These are phyloP conservation scores for Strobilomyces echinocephalus DNA, from an alignment of 768 basidiomycete species.

Conservation along the genomic window DNA sequence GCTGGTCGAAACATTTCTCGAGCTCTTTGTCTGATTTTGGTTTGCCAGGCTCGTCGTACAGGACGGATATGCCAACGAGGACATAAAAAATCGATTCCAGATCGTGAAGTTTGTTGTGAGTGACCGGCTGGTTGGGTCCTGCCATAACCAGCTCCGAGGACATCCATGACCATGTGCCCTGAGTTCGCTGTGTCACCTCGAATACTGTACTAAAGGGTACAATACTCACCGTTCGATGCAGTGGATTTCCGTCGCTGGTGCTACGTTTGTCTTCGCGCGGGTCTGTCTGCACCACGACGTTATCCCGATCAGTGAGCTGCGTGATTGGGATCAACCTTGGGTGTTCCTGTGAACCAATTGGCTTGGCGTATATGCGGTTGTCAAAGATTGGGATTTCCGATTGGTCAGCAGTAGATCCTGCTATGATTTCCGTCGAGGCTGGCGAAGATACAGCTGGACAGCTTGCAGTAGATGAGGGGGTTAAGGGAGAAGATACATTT, in stretches of 20 bases:
- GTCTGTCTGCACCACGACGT: not conserved
- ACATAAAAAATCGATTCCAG: no score
- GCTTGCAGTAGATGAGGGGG: not conserved
- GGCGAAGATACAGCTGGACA: no score
- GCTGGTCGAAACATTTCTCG: not conserved
- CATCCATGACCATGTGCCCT: constrained; percentile 4
- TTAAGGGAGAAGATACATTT: no score
- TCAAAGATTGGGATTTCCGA: not conserved
- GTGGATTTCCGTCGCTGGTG: not conserved
- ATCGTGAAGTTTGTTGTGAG: no score
- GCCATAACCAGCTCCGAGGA: not conserved
- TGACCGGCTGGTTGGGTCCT: not conserved
- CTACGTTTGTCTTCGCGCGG: not conserved
- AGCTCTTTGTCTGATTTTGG: not conserved
- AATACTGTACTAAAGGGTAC: no score
- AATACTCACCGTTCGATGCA: not conserved
- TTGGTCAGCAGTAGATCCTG: not conserved
- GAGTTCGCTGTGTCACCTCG: not conserved
- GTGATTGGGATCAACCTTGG: not conserved
- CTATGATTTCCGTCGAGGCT: not conserved
- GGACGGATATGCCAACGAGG: not conserved
- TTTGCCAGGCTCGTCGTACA: not conserved
- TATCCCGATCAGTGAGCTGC: not conserved
- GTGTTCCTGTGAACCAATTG: not conserved
- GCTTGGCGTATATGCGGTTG: not conserved